phyloP scores from a whole-genome alignment of 2,329 filamentous ascomycete species.

The Fusarium burgessii region DNA sequence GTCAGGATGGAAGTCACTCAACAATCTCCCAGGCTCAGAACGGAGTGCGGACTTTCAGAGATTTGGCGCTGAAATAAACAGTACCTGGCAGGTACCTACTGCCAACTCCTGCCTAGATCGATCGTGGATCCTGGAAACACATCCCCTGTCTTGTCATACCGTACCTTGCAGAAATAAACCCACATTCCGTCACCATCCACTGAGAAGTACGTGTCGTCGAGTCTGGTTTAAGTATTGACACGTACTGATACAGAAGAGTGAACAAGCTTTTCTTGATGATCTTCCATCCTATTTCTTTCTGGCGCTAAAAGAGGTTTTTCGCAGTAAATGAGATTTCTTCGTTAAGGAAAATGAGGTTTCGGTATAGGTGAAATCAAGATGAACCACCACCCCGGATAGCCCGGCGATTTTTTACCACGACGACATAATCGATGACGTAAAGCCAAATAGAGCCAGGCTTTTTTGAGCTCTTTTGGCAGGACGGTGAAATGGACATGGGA shows the following conservation, averaged over 20 bases:
- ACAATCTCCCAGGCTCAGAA: background rate
- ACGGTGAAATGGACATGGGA: conserved; percentile 36
- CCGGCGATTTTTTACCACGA: conserved; percentile 32
- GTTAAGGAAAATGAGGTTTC: background rate
- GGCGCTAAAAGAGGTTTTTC: background rate
- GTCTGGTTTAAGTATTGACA: conserved; percentile 8
- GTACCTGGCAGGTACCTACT: conserved; percentile 22
- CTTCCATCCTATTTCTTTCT: background rate
- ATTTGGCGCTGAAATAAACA: background rate
- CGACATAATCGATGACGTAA: conserved; percentile 41
- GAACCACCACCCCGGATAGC: conserved; percentile 18
- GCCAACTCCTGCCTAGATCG: conserved; percentile 27
- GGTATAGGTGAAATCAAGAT: conserved; percentile 2
- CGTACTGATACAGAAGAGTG: conserved; percentile 13
- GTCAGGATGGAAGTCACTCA: background rate
- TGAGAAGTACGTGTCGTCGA: conserved; percentile 22
- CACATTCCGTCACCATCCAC: conserved; percentile 36
- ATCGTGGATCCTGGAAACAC: conserved; percentile 33
- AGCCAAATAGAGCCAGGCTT: background rate
- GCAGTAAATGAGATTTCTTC: background rate
- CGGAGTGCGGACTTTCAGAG: background rate
- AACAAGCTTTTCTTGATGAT: conserved; percentile 21
- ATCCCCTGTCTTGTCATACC: conserved; percentile 21
- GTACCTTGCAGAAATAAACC: conserved; percentile 39
- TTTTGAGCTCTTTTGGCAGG: conserved; percentile 21